Evolutionary conservation across 345 rosid genomes (phyloP), one percentile per base, ranked within the genome.

Genomic region (Turnera subulata): DNA sequence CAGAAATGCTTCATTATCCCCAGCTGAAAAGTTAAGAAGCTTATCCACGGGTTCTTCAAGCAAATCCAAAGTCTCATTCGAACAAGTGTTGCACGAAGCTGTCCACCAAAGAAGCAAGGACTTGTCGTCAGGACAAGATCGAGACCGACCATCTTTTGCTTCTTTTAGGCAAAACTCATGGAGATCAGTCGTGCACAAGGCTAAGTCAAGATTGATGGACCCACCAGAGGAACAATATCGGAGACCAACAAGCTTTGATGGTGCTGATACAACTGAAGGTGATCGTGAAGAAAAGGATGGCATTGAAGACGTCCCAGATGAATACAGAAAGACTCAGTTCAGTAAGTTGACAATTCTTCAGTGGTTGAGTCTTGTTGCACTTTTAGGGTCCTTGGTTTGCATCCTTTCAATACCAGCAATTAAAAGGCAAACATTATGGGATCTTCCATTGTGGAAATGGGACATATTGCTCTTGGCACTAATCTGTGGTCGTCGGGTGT

Each of bases 391-490:
- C 44, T 62, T 75, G 15, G 59, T 56, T 25, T 77, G 78, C 39
- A 70, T 65, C 55, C 42, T 78, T 42, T 42, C 50, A 7, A 57
- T 78, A 43, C 71, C 74, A 13, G 49, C 8, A 12, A 9, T 75
- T 19, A 67, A 61, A 59, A 62, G 46, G 48, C 71, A 56, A 45
- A 67, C n/a, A 52, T 37, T 77, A 25, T 70, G 78, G 67, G 85
- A 73, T 65, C 80, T 81, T 64, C 73, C 70, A 3, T 44, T 75
- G 2, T 81, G 85, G 80, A 77, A 78, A 49, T 81, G 82, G 85
- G 78, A 73, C 61, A 24, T 75, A 6, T 50, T 78, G 75, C 64
- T 68, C 63, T 50, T 81, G 56, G 67, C 75, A 9, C 22, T 78
- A 3, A 62, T 81, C 45, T 75, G 71, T 50, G 83, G 86, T 20